Conservation (phyloP, 2,329 filamentous ascomycete genomes). For the Colletotrichum tropicale region DNA sequence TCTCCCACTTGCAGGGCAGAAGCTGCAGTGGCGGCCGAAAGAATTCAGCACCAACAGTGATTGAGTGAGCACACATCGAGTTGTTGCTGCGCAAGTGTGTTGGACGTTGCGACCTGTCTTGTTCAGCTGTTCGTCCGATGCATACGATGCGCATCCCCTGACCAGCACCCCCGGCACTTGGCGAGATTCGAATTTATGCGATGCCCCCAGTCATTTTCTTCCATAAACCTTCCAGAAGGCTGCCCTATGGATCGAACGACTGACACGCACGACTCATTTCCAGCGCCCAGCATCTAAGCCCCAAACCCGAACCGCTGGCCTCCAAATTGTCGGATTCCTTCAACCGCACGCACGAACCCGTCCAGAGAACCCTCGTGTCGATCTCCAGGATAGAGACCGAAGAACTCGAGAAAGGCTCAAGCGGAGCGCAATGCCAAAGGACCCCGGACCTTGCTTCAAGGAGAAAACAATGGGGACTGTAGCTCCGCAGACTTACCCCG, state of each 20-base stretch:
- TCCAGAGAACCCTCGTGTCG: slow-evolving; percentile 10
- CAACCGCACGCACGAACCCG: neutral
- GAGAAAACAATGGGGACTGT: neutral
- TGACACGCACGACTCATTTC: neutral
- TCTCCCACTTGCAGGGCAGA: neutral
- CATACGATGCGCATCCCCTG: neutral
- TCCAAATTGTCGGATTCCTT: neutral
- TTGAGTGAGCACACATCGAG: neutral
- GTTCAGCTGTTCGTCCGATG: slow-evolving; percentile 11
- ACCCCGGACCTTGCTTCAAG: slow-evolving; percentile 10
- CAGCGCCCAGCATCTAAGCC: slow-evolving; percentile 1
- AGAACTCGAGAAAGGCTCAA: neutral
- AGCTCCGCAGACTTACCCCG: slow-evolving; percentile 5
- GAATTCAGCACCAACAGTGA: neutral
- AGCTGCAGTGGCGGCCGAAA: neutral
- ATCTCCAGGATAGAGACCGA: neutral
- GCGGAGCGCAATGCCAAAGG: neutral
- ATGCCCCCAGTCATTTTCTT: neutral
- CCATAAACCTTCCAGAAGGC: slow-evolving; percentile 7
- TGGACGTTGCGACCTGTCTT: neutral
- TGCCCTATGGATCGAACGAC: neutral
- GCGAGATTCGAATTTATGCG: slow-evolving; percentile 13
- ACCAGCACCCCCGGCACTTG: neutral
- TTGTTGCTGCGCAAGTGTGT: neutral
- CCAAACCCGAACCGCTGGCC: neutral